Conservation (phyloP, 176 grass and related monocot genomes). For the Cymbopogon citratus region DNA sequence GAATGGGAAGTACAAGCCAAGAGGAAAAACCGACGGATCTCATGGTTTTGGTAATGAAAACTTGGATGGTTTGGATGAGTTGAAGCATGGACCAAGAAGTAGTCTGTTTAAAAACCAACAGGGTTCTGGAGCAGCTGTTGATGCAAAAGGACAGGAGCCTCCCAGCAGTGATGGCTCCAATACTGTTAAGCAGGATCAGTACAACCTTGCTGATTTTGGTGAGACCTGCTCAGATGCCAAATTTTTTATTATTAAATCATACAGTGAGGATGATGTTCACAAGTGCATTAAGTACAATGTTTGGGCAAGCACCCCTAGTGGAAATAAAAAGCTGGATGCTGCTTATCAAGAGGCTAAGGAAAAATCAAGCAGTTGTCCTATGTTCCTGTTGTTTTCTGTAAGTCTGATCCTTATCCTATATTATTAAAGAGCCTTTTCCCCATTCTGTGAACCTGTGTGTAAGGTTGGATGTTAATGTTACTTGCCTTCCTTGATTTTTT, state of each 20-base stretch:
- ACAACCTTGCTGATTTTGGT: constrained; percentile 63
- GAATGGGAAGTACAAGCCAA: constrained; percentile 54
- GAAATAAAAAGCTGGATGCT: constrained; percentile 72
- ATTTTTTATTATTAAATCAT: constrained; percentile 15
- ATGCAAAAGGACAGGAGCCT: constrained; percentile 40
- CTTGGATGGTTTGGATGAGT: constrained; percentile 67
- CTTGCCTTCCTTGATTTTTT: not conserved
- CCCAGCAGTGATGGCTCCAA: constrained; percentile 18
- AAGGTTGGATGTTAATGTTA: constrained; percentile 17
- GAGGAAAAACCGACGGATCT: constrained; percentile 47
- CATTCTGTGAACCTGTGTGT: not conserved
- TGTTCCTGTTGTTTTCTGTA: constrained; percentile 87
- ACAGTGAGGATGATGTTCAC: not conserved
- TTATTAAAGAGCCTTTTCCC: not conserved
- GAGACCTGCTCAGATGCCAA: constrained; percentile 66
- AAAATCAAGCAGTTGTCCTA: constrained; percentile 37
- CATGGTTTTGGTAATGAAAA: constrained; percentile 57
- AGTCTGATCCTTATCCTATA: constrained; percentile 17
- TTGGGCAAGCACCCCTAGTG: not conserved
- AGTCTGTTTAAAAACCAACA: constrained; percentile 41
- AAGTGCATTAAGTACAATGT: not conserved
- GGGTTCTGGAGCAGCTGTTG: constrained; percentile 27
- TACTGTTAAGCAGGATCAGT: constrained; percentile 46
- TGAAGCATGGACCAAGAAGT: constrained; percentile 71
- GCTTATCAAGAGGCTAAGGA: constrained; percentile 69